These are phyloP conservation scores for Colletotrichum australisinense DNA, from an alignment of 2,329 filamentous ascomycete genomes.

Conservation along the genomic window DNA sequence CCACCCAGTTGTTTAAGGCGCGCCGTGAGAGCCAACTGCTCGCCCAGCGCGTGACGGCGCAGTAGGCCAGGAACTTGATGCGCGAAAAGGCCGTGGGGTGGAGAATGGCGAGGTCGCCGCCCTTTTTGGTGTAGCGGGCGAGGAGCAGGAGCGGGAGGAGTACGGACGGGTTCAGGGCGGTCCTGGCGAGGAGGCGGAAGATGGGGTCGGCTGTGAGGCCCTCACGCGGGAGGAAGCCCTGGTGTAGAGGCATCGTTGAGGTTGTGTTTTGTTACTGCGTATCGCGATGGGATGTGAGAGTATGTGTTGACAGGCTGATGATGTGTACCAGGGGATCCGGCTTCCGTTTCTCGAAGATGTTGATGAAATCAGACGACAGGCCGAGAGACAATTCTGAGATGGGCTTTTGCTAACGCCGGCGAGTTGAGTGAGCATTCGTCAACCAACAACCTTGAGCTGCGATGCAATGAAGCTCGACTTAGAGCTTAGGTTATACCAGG, in stretches of 20 bases:
- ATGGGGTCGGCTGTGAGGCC: constrained; percentile 72
- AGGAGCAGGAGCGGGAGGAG: constrained; percentile 73
- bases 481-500: not conserved
- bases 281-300: not conserved
- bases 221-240: constrained; percentile 65
- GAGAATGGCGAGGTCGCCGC: constrained; percentile 63
- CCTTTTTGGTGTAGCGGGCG: constrained; percentile 71
- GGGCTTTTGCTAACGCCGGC: not conserved
- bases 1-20: constrained; percentile 60
- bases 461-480: not conserved
- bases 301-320: not conserved
- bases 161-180: constrained; percentile 72
- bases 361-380: not conserved
- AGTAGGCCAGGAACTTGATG: constrained; percentile 63
- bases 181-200: constrained; percentile 66
- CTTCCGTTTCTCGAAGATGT: not conserved
- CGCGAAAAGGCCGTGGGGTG: constrained; percentile 63
- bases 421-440: not conserved
- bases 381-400: not conserved
- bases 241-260: constrained; percentile 50
- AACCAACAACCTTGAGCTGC: not conserved
- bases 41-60: constrained; percentile 61
- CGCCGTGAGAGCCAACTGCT: constrained; percentile 64
- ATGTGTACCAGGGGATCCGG: not conserved
- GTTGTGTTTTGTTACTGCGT: not conserved